These are phyloP conservation scores for Geum urbanum DNA, from an alignment of 306 rosid genomes.

Conservation along the genomic window DNA sequence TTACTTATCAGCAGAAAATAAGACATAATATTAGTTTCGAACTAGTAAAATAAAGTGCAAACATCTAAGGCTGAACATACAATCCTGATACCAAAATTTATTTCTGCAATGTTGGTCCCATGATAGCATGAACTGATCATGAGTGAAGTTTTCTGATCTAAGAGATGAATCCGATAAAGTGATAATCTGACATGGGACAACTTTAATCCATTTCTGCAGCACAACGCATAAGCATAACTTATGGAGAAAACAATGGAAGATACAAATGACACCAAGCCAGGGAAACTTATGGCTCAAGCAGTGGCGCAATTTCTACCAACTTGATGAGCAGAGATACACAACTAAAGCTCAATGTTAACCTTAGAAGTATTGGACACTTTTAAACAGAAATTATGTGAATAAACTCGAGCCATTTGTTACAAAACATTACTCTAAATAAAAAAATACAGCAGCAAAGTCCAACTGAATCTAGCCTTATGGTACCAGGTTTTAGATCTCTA, in stretches of 20 bases:
- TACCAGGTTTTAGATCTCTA: conserved; percentile 97
- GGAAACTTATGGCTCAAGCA: neutral
- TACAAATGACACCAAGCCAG: neutral
- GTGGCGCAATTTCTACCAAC: conserved; percentile 1
- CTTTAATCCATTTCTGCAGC: neutral
- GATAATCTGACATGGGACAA: neutral
- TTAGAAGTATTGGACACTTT: neutral
- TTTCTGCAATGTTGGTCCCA: neutral
- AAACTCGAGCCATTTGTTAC: neutral
- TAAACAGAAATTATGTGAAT: neutral
- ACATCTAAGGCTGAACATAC: neutral
- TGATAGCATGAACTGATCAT: neutral
- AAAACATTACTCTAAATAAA: conserved; percentile 12
- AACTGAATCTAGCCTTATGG: conserved; percentile 19
- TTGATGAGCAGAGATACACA: neutral
- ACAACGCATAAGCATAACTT: neutral
- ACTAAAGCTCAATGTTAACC: neutral
- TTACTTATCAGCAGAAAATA: neutral
- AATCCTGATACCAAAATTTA: neutral
- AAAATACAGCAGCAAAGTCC: conserved; percentile 3
- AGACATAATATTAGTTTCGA: neutral
- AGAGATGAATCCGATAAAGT: neutral
- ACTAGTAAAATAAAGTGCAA: neutral
- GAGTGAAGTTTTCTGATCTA: neutral
- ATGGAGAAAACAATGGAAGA: neutral